Evolutionary conservation across 768 basidiomycete genomes (phyloP).

Genomic region (Suillus placidus): DNA sequence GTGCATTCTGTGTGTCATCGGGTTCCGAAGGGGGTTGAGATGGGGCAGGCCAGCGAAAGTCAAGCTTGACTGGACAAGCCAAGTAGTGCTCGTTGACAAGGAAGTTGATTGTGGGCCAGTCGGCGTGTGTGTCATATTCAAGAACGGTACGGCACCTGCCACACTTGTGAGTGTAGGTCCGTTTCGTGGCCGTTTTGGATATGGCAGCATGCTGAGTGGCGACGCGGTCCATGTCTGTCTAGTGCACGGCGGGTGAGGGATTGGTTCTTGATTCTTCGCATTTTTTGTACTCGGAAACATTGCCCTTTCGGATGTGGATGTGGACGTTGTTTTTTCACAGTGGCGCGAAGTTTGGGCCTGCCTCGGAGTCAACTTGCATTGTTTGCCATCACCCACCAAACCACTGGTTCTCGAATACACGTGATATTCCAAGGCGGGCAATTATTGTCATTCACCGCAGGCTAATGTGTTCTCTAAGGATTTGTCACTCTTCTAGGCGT

Average conservation of each 20-base stretch:
- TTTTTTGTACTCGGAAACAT: slow-evolving; percentile 4
- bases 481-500: slow-evolving; percentile 1
- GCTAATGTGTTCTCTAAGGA: neutral
- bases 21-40: neutral
- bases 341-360: neutral
- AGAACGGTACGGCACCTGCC: slow-evolving; percentile 28
- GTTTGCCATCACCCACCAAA: neutral
- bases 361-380: slow-evolving; percentile 2
- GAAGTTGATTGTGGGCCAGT: slow-evolving; percentile 30
- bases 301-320: slow-evolving; percentile 1
- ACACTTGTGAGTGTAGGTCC: slow-evolving; percentile 17
- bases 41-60: neutral
- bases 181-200: slow-evolving; percentile 2
- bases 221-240: slow-evolving; percentile 20
- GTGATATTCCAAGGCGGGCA: neutral
- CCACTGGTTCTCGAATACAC: neutral
- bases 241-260: slow-evolving; percentile 2
- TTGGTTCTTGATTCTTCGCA: neutral
- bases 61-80: slow-evolving; percentile 20
- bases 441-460: neutral
- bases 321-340: neutral
- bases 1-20: neutral
- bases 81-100: slow-evolving; percentile 32
- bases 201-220: neutral
- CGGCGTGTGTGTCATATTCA: slow-evolving; percentile 29